A percentile compares a stretch with the other conserved stretches of the same genome.
Conservation (phyloP, 768 basidiomycete genomes). For the Tricholoma sp. region DNA sequence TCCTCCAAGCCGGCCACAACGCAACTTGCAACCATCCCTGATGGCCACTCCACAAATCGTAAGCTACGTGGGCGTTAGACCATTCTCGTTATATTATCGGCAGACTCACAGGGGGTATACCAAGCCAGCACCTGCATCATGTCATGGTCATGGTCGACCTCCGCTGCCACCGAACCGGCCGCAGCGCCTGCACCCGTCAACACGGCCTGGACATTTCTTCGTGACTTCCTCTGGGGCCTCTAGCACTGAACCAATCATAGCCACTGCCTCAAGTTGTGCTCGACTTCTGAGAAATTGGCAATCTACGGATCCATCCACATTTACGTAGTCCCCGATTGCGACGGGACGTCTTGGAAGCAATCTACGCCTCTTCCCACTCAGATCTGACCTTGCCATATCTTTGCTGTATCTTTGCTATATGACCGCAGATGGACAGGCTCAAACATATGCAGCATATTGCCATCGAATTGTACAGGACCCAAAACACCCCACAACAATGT, state of each 20-base stretch:
- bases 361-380: constrained; percentile 30
- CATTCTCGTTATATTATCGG: neutral
- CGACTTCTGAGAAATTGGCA: neutral
- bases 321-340: neutral
- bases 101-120: neutral
- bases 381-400: constrained; percentile 14
- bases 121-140: neutral
- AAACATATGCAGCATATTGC: neutral
- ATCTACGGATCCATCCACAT: neutral
- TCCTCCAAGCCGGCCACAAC: too few species aligned
- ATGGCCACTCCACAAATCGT: neutral
- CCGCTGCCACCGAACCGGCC: neutral
- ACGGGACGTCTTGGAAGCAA: constrained; percentile 22
- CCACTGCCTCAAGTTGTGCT: neutral
- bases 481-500: neutral
- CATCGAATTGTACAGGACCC: neutral
- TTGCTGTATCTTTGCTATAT: neutral
- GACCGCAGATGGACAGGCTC: neutral
- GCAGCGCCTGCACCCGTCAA: neutral
- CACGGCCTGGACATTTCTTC: neutral
- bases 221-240: too few species aligned
- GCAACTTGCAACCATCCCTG: neutral
- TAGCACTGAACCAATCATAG: neutral
- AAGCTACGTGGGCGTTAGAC: neutral
- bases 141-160: too few species aligned